A percentile compares a stretch with the other conserved stretches of the same genome.
These are phyloP conservation scores for Talaromyces marneffei DNA, from an alignment of 2,329 filamentous ascomycete genomes.

Conservation along the genomic window DNA sequence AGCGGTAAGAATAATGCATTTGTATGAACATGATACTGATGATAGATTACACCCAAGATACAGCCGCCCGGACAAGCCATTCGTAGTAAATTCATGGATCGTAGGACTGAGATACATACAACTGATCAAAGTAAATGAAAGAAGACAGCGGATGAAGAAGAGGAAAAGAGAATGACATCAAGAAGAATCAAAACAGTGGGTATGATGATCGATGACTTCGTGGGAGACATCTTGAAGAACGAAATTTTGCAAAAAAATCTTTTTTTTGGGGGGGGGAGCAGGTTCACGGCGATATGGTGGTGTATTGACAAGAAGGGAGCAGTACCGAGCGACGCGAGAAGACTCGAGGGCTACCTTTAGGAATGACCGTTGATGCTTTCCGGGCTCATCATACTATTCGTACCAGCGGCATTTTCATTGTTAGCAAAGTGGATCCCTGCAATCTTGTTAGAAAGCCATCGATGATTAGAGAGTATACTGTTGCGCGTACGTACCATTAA, in stretches of 20 bases:
- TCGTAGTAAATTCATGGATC: conserved; percentile 16
- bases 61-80: neutral
- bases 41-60: neutral
- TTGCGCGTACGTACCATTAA: conserved; percentile 31
- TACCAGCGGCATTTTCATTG: conserved; percentile 45
- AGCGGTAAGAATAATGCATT: neutral
- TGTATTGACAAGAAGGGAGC: conserved; percentile 6
- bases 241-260: neutral
- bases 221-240: neutral
- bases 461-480: conserved; percentile 44
- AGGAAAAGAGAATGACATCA: neutral
- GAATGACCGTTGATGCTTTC: conserved; percentile 60
- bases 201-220: neutral
- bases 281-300: neutral
- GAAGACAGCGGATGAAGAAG: neutral
- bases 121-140: neutral
- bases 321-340: neutral
- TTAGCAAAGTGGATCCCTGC: conserved; percentile 9
- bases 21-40: neutral
- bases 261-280: neutral
- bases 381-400: conserved; percentile 72
- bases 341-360: conserved; percentile 13
- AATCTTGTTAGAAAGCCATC: conserved; percentile 48
- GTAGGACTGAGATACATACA: neutral
- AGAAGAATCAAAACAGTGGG: neutral